A percentile compares a stretch with the other conserved stretches of the same genome.
Evolutionary conservation across 2,329 filamentous ascomycete genomes (phyloP).

Genomic region (Verticillium klebahnii): DNA sequence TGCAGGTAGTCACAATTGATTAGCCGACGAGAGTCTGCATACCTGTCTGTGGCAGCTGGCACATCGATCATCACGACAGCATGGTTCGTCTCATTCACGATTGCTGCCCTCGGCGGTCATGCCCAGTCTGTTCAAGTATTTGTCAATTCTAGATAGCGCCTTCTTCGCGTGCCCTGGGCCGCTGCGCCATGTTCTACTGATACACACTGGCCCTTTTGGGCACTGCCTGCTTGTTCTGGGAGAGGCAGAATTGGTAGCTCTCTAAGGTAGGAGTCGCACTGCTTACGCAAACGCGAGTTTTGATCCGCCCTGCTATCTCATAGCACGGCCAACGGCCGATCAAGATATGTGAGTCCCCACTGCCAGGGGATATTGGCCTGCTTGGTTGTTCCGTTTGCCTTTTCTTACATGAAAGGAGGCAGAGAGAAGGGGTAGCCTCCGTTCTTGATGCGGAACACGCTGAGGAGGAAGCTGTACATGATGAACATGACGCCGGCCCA

Average conservation of each 20-base stretch:
- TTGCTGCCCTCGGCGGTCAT: too few species aligned
- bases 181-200: not conserved
- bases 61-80: too few species aligned
- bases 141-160: not conserved
- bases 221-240: not conserved
- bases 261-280: not conserved
- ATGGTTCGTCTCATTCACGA: too few species aligned
- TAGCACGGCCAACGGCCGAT: not conserved
- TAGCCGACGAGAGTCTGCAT: too few species aligned
- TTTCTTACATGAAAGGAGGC: constrained; percentile 70
- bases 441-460: constrained; percentile 92
- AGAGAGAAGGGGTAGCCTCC: constrained; percentile 90
- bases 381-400: not conserved
- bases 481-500: constrained; percentile 75
- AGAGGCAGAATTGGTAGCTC: not conserved
- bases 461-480: constrained; percentile 91
- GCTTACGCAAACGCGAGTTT: not conserved
- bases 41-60: too few species aligned
- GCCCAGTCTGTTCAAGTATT: not conserved
- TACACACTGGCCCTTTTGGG: not conserved
- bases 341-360: not conserved
- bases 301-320: not conserved
- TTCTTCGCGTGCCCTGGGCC: not conserved
- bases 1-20: too few species aligned
- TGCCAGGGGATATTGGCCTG: not conserved